Evolutionary conservation across 75 land plant species (phyloP).

Genomic region (Pinus taeda): DNA sequence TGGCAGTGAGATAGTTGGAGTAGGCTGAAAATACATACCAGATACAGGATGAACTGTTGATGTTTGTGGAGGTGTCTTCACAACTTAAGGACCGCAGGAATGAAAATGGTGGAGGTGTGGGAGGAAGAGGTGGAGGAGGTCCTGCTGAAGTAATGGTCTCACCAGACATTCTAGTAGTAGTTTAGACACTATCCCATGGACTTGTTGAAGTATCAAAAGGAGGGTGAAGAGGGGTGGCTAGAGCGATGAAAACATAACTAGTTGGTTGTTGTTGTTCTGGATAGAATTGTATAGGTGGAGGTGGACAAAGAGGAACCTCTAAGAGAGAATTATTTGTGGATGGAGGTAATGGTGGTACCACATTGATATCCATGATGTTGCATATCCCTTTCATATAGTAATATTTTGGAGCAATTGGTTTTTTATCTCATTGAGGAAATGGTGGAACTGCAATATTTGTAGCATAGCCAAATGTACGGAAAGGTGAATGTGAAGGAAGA

Average conservation of each 20-base stretch:
- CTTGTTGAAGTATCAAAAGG: constrained; percentile 22
- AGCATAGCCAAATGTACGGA: constrained; percentile 15
- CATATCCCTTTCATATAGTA: constrained; percentile 1
- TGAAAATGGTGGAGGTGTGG: constrained; percentile 66
- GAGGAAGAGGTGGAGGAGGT: constrained; percentile 70
- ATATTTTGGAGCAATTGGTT: constrained; percentile 6
- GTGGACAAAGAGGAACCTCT: constrained; percentile 4
- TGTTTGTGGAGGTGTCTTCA: constrained; percentile 15
- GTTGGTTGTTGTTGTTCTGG: constrained; percentile 22
- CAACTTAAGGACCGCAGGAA: constrained; percentile 8
- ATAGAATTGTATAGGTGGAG: constrained; percentile 27
- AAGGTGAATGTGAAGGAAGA: constrained; percentile 27
- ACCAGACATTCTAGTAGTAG: constrained; percentile 9
- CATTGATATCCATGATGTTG: not conserved
- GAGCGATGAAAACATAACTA: constrained; percentile 12
- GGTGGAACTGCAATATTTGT: constrained; percentile 10
- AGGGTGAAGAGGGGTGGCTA: constrained; percentile 16
- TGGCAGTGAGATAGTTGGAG: constrained; percentile 17
- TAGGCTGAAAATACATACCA: constrained; percentile 20
- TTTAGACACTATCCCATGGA: constrained; percentile 21
- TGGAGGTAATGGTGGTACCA: constrained; percentile 7
- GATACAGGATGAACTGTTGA: constrained; percentile 23
- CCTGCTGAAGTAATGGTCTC: constrained; percentile 33
- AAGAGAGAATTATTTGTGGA: constrained; percentile 1
- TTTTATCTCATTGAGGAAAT: constrained; percentile 13